Conservation (phyloP, 176 grass and related monocot species). For the Musa troglodytarum region DNA sequence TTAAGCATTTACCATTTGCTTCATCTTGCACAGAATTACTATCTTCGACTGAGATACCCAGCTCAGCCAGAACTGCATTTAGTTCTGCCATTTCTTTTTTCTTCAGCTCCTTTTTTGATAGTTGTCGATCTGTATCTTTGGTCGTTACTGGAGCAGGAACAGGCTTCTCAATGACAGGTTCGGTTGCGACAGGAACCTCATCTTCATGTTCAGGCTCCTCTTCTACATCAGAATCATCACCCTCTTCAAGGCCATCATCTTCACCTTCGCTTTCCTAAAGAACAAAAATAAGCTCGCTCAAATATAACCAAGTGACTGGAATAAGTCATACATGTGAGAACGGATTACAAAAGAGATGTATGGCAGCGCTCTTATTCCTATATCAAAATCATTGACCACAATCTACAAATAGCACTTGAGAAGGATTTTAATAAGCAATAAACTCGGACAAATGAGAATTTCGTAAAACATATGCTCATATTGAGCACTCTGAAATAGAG, state of each 20-base stretch:
- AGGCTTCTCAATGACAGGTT: neutral
- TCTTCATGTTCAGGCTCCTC: neutral
- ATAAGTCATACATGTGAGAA: neutral
- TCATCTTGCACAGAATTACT: neutral
- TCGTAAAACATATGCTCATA: too few species aligned
- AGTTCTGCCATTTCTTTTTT: neutral
- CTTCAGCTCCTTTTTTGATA: slow-evolving; percentile 3
- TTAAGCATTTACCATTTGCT: neutral
- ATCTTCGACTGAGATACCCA: neutral
- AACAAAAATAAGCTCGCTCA: neutral
- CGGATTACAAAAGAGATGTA: neutral
- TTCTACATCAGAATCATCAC: neutral
- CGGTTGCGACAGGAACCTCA: neutral
- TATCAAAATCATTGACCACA: neutral
- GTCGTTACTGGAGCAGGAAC: neutral
- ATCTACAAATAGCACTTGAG: too few species aligned
- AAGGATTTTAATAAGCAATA: too few species aligned
- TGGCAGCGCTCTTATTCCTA: neutral
- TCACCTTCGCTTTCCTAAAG: slow-evolving; percentile 4
- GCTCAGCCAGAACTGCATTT: slow-evolving; percentile 1
- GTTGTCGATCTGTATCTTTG: neutral
- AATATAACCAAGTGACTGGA: neutral
- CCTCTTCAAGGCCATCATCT: neutral
- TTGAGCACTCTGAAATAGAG: too few species aligned
- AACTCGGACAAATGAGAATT: too few species aligned